These are phyloP conservation scores for Candida corydali DNA, from an alignment of 805 yeast species.

Conservation along the genomic window DNA sequence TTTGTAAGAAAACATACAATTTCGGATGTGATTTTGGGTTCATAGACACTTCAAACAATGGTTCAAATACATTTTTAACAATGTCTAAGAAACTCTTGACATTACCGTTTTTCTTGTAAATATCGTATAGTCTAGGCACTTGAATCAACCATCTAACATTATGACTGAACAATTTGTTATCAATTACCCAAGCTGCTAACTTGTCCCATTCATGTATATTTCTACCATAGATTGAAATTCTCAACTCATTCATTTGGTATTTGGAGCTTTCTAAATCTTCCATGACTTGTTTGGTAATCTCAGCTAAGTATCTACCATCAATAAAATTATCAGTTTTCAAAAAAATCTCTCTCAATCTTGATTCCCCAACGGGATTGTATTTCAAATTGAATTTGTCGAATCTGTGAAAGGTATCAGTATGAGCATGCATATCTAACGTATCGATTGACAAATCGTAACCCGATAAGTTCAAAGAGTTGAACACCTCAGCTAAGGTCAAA, in stretches of 20 bases:
- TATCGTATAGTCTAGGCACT: slow-evolving; percentile 88
- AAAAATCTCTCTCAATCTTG: slow-evolving; percentile 93
- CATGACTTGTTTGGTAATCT: slow-evolving; percentile 88
- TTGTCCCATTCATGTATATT: slow-evolving; percentile 91
- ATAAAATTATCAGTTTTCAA: slow-evolving; percentile 93
- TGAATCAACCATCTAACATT: slow-evolving; percentile 97
- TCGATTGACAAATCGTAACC: slow-evolving; percentile 96
- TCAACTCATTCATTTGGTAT: slow-evolving; percentile 95
- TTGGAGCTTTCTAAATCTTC: slow-evolving; percentile 92
- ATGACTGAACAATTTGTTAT: slow-evolving; percentile 84
- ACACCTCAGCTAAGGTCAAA: slow-evolving; percentile 83
- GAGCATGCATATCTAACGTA: slow-evolving; percentile 99
- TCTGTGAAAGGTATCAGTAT: slow-evolving; percentile 95
- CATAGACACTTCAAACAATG: slow-evolving; percentile 83
- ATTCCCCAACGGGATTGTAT: slow-evolving; percentile 97
- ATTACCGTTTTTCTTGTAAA: slow-evolving; percentile 73
- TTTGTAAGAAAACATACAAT: slow-evolving; percentile 77
- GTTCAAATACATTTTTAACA: slow-evolving; percentile 74
- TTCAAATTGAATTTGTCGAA: slow-evolving; percentile 96
- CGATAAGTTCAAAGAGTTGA: slow-evolving; percentile 81
- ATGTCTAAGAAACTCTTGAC: slow-evolving; percentile 74
- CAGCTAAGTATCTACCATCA: slow-evolving; percentile 85
- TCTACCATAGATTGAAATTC: slow-evolving; percentile 93
- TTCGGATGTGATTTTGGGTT: slow-evolving; percentile 90
- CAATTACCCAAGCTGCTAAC: slow-evolving; percentile 91